These are phyloP conservation scores for Xanthoconium stramineum DNA, from an alignment of 768 basidiomycete species.

Conservation along the genomic window DNA sequence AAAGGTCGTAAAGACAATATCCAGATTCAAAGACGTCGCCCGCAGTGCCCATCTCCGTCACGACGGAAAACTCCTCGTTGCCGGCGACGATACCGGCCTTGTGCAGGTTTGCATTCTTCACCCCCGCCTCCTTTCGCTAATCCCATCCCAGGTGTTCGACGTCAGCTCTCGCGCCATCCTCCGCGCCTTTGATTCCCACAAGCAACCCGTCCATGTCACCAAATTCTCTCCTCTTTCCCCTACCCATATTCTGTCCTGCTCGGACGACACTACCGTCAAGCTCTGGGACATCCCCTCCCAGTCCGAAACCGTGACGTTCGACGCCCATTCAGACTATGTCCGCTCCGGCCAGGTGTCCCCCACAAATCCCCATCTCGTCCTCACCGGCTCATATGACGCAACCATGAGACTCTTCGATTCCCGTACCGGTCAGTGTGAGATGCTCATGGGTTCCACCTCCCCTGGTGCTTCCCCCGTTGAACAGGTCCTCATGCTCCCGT, in stretches of 20 bases:
- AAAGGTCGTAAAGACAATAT: slow-evolving; percentile 93
- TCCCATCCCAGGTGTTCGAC: slow-evolving; percentile 74
- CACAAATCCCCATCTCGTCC: slow-evolving; percentile 75
- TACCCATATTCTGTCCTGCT: slow-evolving; percentile 88
- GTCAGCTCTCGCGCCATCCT: slow-evolving; percentile 90
- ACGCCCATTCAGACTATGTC: slow-evolving; percentile 91
- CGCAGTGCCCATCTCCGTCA: slow-evolving; percentile 82
- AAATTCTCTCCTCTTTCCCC: slow-evolving; percentile 83
- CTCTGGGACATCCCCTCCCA: slow-evolving; percentile 96
- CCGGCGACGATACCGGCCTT: slow-evolving; percentile 91
- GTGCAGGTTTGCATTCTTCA: slow-evolving; percentile 50
- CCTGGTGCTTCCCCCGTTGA: slow-evolving; percentile 64
- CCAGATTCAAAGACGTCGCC: slow-evolving; percentile 95
- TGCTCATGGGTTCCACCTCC: slow-evolving; percentile 60
- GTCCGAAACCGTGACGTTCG: slow-evolving; percentile 71
- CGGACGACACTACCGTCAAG: slow-evolving; percentile 92
- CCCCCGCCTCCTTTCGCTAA: neutral
- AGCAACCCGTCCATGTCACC: slow-evolving; percentile 94
- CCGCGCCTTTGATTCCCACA: slow-evolving; percentile 88
- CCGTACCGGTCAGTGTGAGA: slow-evolving; percentile 79
- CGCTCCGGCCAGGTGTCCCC: slow-evolving; percentile 87
- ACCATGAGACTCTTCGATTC: slow-evolving; percentile 87
- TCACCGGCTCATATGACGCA: slow-evolving; percentile 94
- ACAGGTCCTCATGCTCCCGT: slow-evolving; percentile 88
- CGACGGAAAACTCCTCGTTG: slow-evolving; percentile 94